Evolutionary conservation across 805 yeast species (phyloP).

Genomic region (Hanseniaspora nectarophila): DNA sequence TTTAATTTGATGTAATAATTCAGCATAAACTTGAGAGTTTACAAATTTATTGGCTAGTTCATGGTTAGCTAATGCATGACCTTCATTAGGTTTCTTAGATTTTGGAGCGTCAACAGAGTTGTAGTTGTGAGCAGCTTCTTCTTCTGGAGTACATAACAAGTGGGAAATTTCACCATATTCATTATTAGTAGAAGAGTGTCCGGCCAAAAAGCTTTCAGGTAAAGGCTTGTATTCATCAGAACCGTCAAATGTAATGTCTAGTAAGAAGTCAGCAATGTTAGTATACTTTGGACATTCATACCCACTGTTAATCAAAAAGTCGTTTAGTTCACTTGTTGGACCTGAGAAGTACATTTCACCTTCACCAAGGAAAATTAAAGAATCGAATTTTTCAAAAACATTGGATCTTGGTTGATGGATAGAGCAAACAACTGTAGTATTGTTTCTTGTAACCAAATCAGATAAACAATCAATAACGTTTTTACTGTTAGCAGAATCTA

Average conservation of each 20-base stretch:
- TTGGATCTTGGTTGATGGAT: constrained; percentile 96
- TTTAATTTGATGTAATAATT: constrained; percentile 8
- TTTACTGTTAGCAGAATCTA: constrained; percentile 86
- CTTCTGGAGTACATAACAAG: constrained; percentile 18
- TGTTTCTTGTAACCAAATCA: constrained; percentile 62
- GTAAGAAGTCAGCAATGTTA: constrained; percentile 84
- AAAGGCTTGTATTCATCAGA: constrained; percentile 17
- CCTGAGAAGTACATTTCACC: constrained; percentile 87
- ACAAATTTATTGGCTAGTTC: constrained; percentile 8
- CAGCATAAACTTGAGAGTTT: constrained; percentile 10
- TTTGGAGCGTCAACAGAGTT: neutral
- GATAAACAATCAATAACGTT: constrained; percentile 81
- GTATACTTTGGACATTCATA: constrained; percentile 78
- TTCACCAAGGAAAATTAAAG: constrained; percentile 63
- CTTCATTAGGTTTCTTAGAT: neutral
- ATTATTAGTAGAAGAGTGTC: constrained; percentile 40
- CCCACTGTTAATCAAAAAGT: constrained; percentile 64
- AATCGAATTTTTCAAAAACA: constrained; percentile 82
- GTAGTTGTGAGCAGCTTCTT: constrained; percentile 16
- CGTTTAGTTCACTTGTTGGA: constrained; percentile 58
- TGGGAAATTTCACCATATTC: constrained; percentile 67
- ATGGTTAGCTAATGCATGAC: neutral
- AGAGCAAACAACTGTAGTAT: constrained; percentile 81
- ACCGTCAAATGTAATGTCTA: constrained; percentile 70
- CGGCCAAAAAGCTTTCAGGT: constrained; percentile 17